Base-by-base conservation (phyloP, 169 alveolate species). In the Perkinsus chesapeaki region DNA sequence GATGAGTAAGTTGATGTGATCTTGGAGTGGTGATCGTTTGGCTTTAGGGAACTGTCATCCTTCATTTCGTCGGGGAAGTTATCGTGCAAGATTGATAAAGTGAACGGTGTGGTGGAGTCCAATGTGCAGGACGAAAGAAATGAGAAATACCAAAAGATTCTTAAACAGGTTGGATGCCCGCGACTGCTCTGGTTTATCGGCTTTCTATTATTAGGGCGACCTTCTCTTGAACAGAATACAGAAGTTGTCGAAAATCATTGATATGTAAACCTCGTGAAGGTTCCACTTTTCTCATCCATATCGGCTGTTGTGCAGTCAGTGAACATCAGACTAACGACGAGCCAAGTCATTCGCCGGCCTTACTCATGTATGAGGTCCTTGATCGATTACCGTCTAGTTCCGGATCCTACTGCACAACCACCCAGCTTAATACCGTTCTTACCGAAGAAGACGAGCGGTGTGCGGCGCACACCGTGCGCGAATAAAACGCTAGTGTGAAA, bases 61-160 rank as follows among this genome's bases (percentile, higher is more conserved):
- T 98, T 97, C 96, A 98, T 98, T 39, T 95, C 98, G 73, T 98
- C 98, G 91, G 98, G 99, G 93, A 97, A 98, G 93, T 95, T 98
- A 48, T 97, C 96, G 95, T 98, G 99, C 95, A 98, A 98, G 95
- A 98, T 98, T 48, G 99, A 98, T 96, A 97, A 97, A 93, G 99
- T 98, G 39, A 96, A 98, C 93, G 99, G 99, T 47, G 98, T 98
- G 27, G 97, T 98, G 91, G 99, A 98, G 95, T 95, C 98, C 91
- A 96, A 96, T 92, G 97, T 97, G 92, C 96, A 98, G 93, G 98
- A 98, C 93, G 98, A 96, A 93, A 95, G 98, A 92, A 97, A 97
- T 93, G 96, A 96, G 91, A 92, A 96, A 92, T 98, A 98, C 96
- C 95, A 95, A 39, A 93, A 97, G 92, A 96, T 97, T 90, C 95